These are phyloP conservation scores for Xylaria flabelliformis DNA, from an alignment of 495 filamentous ascomycete species.

Conservation along the genomic window DNA sequence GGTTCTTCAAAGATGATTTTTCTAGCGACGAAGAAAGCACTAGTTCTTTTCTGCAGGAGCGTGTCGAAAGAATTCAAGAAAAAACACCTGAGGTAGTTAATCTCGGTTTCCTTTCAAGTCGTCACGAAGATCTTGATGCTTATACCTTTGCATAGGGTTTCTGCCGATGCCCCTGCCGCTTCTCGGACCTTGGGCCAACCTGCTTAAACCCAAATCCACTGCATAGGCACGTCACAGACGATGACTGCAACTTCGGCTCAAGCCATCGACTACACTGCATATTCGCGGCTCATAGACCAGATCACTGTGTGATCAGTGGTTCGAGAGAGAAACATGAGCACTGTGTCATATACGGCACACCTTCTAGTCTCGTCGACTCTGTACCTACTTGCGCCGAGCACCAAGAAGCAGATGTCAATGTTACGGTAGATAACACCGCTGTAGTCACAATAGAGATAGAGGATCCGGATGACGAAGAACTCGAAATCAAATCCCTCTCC, in stretches of 20 bases:
- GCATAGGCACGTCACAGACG: constrained; percentile 31
- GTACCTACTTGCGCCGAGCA: background rate
- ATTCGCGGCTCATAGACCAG: constrained; percentile 30
- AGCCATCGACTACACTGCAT: constrained; percentile 33
- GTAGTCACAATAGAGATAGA: background rate
- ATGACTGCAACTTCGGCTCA: constrained; percentile 33
- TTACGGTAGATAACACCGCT: background rate
- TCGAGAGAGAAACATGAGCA: constrained; percentile 28
- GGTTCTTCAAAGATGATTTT: background rate
- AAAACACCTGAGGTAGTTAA: background rate
- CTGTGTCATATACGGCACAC: constrained; percentile 8
- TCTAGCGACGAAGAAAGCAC: background rate
- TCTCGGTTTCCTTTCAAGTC: background rate
- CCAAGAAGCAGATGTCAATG: background rate
- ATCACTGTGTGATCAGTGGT: constrained; percentile 27
- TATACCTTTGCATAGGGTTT: background rate
- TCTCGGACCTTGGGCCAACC: constrained; percentile 27
- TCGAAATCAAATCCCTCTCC: background rate
- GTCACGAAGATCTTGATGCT: background rate
- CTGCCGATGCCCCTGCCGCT: constrained; percentile 4
- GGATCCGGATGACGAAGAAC: background rate
- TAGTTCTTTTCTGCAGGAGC: background rate
- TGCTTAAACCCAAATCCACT: constrained; percentile 26
- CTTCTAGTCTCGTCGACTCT: background rate
- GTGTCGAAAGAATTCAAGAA: background rate